Evolutionary conservation across 2,329 filamentous ascomycete species (phyloP), one percentile per base, ranked within the genome.

Genomic region (Penicillium polonicum): DNA sequence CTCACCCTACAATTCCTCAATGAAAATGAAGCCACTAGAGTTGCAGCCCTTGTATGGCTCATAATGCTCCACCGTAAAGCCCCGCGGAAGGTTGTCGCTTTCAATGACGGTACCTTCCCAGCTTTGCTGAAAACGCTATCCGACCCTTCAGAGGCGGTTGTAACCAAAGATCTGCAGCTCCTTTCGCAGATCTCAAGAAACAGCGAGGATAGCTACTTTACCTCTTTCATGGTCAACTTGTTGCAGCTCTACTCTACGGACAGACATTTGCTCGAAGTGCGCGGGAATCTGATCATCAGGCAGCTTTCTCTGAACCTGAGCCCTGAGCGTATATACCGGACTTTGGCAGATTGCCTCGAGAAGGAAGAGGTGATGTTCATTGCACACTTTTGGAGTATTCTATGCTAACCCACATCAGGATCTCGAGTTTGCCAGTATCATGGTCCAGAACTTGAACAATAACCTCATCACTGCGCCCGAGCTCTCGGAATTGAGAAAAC

Each of bases 361-460:
- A 96, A 92, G 70, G 94, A 99, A 74, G 94, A 97, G 65, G 79
- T 78, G 41, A 49, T 72, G 19, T 12, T 2, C 17, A 15, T 36
- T 36, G 15, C 12, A 35, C 29, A 17, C 2, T 21, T n/a, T 5
- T 17, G 12, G 6, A 5, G 41, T 42, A 13, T 25, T 33, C 13
- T 56, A 12, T 46, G 49, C 58, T 66, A 52, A 66, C 42, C 15
- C 33, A 4, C n/a, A 21, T 4, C 45, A 83, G 76, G 94, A 99
- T 72, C 86, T 99, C 42, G 95, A 99, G 73, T 99, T 99, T 75
- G 93, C 94, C 17, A 97, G 93, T 72, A 97, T 99, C 68, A 99
- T 99, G 94, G 92, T 99, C 31, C 94, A 99, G 74, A 97, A 97
- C 69, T 82, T 99, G 52, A 99, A 99, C 78, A 99, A 99, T 75